Evolutionary conservation across 805 yeast genomes (phyloP).

Genomic region (Yamadazyma olivae): DNA sequence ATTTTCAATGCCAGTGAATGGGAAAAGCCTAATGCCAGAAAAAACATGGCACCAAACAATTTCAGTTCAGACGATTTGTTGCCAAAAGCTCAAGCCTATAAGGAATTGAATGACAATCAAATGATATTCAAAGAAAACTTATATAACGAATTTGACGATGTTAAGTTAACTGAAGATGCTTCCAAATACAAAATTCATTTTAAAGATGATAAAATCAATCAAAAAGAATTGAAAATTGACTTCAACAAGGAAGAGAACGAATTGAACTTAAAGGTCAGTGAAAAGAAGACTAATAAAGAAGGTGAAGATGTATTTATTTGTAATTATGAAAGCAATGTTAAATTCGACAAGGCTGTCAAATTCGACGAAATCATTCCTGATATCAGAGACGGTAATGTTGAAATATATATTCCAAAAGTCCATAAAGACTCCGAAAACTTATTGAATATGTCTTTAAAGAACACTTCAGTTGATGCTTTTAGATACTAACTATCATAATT

Average conservation of each 20-base stretch:
- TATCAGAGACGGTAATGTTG: slow-evolving; percentile 16
- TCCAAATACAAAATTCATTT: slow-evolving; percentile 22
- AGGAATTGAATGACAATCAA: slow-evolving; percentile 14
- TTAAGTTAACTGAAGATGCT: slow-evolving; percentile 20
- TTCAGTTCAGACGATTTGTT: slow-evolving; percentile 13
- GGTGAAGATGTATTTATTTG: slow-evolving; percentile 14
- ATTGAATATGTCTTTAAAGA: slow-evolving; percentile 12
- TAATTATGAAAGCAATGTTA: slow-evolving; percentile 17
- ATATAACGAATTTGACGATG: slow-evolving; percentile 16
- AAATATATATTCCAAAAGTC: slow-evolving; percentile 20
- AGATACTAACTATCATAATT: not conserved
- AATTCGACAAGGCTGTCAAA: slow-evolving; percentile 22
- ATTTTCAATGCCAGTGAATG: slow-evolving; percentile 13
- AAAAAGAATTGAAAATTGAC: slow-evolving; percentile 21
- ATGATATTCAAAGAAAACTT: slow-evolving; percentile 14
- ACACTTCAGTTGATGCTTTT: slow-evolving; percentile 12
- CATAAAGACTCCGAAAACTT: slow-evolving; percentile 10
- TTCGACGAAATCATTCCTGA: slow-evolving; percentile 19
- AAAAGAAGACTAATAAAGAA: slow-evolving; percentile 11
- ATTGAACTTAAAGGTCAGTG: slow-evolving; percentile 17
- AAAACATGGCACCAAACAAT: slow-evolving; percentile 11
- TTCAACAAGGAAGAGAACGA: slow-evolving; percentile 21
- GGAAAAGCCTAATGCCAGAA: slow-evolving; percentile 13
- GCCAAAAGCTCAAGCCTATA: slow-evolving; percentile 14
- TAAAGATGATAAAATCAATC: slow-evolving; percentile 13